These are phyloP conservation scores for Aspergillus sp. DNA, from an alignment of 2,329 filamentous ascomycete genomes.

Conservation along the genomic window DNA sequence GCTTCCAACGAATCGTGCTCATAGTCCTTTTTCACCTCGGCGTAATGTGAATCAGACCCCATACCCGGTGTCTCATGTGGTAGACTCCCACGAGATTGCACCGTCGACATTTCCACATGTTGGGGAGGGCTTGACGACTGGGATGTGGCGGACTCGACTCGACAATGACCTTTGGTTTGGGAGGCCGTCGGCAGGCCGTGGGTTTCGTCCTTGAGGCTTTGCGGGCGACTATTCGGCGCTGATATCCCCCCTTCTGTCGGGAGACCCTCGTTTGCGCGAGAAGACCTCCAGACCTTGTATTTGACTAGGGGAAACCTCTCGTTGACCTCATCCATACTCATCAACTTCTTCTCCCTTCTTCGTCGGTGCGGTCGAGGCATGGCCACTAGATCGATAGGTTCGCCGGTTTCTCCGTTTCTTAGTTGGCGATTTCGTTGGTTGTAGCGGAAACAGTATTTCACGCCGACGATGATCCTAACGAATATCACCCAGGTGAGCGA, in stretches of 20 bases:
- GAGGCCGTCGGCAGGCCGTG: slow-evolving; percentile 27
- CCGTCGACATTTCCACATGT: slow-evolving; percentile 4
- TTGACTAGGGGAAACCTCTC: slow-evolving; percentile 93
- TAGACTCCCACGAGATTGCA: too few species aligned
- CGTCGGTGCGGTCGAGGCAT: slow-evolving; percentile 84
- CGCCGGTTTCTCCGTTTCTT: slow-evolving; percentile 74
- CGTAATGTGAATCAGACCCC: background rate
- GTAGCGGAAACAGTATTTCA: slow-evolving; percentile 99
- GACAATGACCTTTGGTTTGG: slow-evolving; percentile 20
- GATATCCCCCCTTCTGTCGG: slow-evolving; percentile 82
- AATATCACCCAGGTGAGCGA: background rate
- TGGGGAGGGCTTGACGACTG: slow-evolving; percentile 15
- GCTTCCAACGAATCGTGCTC: slow-evolving; percentile 62
- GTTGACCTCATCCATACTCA: slow-evolving; percentile 99
- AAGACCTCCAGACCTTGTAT: slow-evolving; percentile 92
- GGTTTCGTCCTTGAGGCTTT: slow-evolving; percentile 68
- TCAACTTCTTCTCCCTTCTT: slow-evolving; percentile 93
- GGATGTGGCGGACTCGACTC: slow-evolving; percentile 13
- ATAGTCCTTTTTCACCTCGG: slow-evolving; percentile 11
- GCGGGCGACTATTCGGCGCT: slow-evolving; percentile 66
- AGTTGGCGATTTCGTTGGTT: slow-evolving; percentile 87
- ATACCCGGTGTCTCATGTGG: background rate
- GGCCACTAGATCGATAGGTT: slow-evolving; percentile 81
- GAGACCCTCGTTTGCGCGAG: slow-evolving; percentile 77
- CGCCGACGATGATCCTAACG: slow-evolving; percentile 96